These are phyloP conservation scores for Melastoma candidum DNA, from an alignment of 441 rosid species.

Conservation along the genomic window DNA sequence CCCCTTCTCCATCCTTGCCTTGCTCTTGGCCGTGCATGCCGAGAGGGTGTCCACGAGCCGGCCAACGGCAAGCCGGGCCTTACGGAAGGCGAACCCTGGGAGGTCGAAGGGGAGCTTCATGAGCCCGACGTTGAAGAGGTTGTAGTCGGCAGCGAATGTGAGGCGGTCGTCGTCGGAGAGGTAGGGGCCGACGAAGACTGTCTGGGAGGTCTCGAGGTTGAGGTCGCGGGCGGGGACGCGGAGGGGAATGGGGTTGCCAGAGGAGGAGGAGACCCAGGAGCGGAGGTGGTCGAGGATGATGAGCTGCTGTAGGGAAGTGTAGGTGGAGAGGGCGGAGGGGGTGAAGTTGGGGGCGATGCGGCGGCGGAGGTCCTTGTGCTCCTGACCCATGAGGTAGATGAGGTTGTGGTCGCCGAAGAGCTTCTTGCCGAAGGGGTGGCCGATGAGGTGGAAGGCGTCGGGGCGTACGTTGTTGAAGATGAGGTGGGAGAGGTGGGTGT, in stretches of 20 bases:
- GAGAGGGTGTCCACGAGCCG: slow-evolving; percentile 35
- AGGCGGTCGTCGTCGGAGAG: too few relatives aligned
- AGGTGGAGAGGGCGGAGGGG: slow-evolving; percentile 19
- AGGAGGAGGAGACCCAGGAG: slow-evolving; percentile 27
- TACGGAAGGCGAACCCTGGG: slow-evolving; percentile 60
- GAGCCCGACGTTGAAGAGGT: slow-evolving; percentile 55
- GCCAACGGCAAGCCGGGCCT: slow-evolving; percentile 50
- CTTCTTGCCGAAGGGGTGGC: slow-evolving; percentile 82
- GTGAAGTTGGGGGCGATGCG: slow-evolving; percentile 58
- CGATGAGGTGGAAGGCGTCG: slow-evolving; percentile 59
- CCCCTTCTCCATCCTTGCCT: slow-evolving; percentile 34
- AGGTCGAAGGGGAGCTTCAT: slow-evolving; percentile 64
- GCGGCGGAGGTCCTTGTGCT: slow-evolving; percentile 70
- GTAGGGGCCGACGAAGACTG: slow-evolving; percentile 6
- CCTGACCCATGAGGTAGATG: slow-evolving; percentile 75
- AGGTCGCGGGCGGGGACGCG: slow-evolving; percentile 54
- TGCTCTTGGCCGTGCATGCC: slow-evolving; percentile 38
- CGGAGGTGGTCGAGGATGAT: slow-evolving; percentile 47
- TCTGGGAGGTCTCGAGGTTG: slow-evolving; percentile 86
- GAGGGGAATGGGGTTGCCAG: slow-evolving; percentile 19
- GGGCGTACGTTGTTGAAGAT: slow-evolving; percentile 67
- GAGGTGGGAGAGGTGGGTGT: slow-evolving; percentile 53
- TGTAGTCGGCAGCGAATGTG: slow-evolving; percentile 45
- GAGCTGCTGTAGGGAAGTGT: slow-evolving; percentile 51
- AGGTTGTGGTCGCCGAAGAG: slow-evolving; percentile 77